Percentiles rank a stretch among this genome's conserved stretches.
Conservation (phyloP, 257 asterid genomes). For the Plantago major region DNA sequence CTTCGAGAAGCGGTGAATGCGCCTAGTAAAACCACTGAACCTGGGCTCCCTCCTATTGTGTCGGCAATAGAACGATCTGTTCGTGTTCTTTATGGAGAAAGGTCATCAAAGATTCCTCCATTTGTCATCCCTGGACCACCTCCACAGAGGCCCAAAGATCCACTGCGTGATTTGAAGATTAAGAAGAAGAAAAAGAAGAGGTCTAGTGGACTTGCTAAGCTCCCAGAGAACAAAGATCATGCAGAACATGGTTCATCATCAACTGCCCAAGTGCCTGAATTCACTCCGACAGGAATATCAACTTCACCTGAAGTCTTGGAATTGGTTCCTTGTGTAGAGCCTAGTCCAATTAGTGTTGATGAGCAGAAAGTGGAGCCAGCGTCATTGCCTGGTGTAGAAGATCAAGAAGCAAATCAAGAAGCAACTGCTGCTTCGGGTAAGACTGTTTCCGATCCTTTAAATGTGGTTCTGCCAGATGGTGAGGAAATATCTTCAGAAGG, state of each 20-base stretch:
- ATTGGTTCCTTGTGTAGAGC: constrained; percentile 30
- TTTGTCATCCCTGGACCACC: constrained; percentile 72
- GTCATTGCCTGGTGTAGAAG: constrained; percentile 25
- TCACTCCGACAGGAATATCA: constrained; percentile 25
- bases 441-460: constrained; percentile 34
- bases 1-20: constrained; percentile 81
- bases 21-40: constrained; percentile 43
- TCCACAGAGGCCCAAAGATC: constrained; percentile 73
- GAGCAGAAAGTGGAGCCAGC: constrained; percentile 24
- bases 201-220: constrained; percentile 21
- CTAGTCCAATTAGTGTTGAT: constrained; percentile 28
- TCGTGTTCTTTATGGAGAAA: constrained; percentile 71
- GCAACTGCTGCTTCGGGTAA: constrained; percentile 50
- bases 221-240: constrained; percentile 23
- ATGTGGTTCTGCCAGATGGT: constrained; percentile 20
- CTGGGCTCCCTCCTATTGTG: constrained; percentile 58
- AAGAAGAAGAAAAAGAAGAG: constrained; percentile 37
- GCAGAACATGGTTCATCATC: constrained; percentile 44
- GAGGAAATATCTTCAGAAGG: constrained; percentile 61
- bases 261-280: constrained; percentile 22
- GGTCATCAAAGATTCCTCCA: constrained; percentile 63
- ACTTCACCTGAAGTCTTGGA: constrained; percentile 47
- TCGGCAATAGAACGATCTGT: constrained; percentile 84
- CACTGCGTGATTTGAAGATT: constrained; percentile 45
- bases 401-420: too few species aligned